Conservation (phyloP, 1,284 basidiomycete species). For the Xerocomus nothofagi region DNA sequence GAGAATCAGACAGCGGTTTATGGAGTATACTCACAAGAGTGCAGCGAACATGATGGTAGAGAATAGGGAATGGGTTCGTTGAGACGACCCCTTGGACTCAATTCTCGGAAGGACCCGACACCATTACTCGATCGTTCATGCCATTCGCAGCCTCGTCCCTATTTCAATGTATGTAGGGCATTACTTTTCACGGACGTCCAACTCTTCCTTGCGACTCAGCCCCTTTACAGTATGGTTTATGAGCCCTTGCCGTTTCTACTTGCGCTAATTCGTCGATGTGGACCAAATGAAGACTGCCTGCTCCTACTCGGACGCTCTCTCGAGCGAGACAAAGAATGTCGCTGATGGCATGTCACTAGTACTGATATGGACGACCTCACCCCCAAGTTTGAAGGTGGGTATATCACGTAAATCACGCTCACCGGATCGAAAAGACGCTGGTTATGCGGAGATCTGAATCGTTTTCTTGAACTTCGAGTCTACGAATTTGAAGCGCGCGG, state of each 20-base stretch:
- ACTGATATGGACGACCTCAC: not conserved
- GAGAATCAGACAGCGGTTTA: not conserved
- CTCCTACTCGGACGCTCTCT: not conserved
- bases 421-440: not conserved
- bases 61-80: not conserved
- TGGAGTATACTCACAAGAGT: conserved; percentile 59
- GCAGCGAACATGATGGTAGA: conserved; percentile 71
- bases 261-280: not conserved
- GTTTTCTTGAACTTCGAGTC: not conserved
- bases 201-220: not conserved
- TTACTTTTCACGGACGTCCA: too few relatives aligned
- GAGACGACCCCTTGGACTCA: conserved; percentile 10
- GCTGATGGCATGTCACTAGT: not conserved
- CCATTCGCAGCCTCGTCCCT: too few relatives aligned
- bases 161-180: too few relatives aligned
- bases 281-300: not conserved
- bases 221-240: not conserved
- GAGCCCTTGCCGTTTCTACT: too few relatives aligned
- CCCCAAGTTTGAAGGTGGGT: not conserved
- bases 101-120: conserved; percentile 18
- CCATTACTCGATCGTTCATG: not conserved
- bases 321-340: too few relatives aligned
- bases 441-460: not conserved
- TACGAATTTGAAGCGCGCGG: not conserved
- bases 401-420: not conserved